A percentile compares a stretch with the other conserved stretches of the same genome.
Evolutionary conservation across 2,329 filamentous ascomycete species (phyloP).

Genomic region (Dothistroma pini): DNA sequence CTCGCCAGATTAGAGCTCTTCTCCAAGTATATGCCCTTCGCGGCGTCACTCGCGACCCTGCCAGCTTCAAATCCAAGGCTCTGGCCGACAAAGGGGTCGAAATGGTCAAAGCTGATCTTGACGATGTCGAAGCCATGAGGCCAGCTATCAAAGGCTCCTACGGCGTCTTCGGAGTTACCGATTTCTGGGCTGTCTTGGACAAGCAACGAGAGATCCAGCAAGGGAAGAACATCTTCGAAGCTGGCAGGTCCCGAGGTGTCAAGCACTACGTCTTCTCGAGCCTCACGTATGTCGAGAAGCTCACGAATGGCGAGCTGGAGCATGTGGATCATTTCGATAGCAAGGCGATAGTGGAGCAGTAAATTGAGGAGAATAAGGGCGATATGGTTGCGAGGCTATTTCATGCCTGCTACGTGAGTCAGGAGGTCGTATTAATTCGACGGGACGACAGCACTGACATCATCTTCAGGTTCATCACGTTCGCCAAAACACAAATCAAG

Average conservation of each 20-base stretch:
- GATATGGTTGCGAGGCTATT: conserved; percentile 25
- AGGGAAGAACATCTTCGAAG: conserved; percentile 36
- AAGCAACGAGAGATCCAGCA: conserved; percentile 33
- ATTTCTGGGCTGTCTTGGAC: conserved; percentile 45
- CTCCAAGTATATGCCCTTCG: conserved; percentile 52
- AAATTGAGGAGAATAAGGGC: conserved; percentile 29
- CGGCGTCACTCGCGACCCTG: conserved; percentile 52
- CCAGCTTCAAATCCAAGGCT: conserved; percentile 43
- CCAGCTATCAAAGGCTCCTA: conserved; percentile 46
- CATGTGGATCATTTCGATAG: conserved; percentile 39
- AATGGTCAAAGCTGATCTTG: conserved; percentile 51
- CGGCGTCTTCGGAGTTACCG: conserved; percentile 51
- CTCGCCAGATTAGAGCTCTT: conserved; percentile 44
- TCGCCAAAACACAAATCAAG: conserved; percentile 21
- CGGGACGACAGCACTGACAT: no score
- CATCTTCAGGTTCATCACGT: conserved; percentile 15
- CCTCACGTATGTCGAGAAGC: conserved; percentile 28
- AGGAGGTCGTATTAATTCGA: background rate
- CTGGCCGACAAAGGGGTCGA: conserved; percentile 49
- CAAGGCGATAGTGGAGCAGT: conserved; percentile 37
- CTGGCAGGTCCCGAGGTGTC: conserved; percentile 30
- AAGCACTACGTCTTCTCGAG: conserved; percentile 41
- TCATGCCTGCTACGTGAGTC: conserved; percentile 24
- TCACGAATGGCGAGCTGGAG: conserved; percentile 30
- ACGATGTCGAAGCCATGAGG: conserved; percentile 45